phyloP scores from a whole-genome alignment of 2,329 filamentous ascomycete genomes.

The Blastomyces gilchristii region DNA sequence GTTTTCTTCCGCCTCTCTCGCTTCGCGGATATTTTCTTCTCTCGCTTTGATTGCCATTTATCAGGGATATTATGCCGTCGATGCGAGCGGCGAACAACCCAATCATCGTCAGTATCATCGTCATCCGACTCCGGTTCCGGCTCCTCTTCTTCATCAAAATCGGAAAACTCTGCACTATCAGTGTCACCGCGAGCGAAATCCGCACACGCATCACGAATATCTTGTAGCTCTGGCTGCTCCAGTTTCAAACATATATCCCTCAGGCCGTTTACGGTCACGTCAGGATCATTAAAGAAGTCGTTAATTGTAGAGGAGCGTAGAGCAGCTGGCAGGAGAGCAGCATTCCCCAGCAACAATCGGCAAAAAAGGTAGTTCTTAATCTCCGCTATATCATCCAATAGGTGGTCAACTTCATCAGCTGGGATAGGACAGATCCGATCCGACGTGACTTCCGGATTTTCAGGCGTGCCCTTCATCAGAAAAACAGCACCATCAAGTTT shows the following conservation, averaged over 20 bases:
- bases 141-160: constrained; percentile 9
- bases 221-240: constrained; percentile 40
- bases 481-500: constrained; percentile 21
- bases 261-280: constrained; percentile 36
- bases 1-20: not conserved
- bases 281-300: constrained; percentile 35
- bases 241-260: constrained; percentile 41
- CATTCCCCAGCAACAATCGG: constrained; percentile 38
- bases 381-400: constrained; percentile 39
- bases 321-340: constrained; percentile 37
- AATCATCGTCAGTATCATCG: constrained; percentile 10
- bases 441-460: constrained; percentile 23
- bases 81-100: constrained; percentile 21
- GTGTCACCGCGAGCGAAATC: constrained; percentile 36
- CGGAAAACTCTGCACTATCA: constrained; percentile 20
- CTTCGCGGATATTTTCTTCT: constrained; percentile 19
- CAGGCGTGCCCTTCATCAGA: constrained; percentile 18
- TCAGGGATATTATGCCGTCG: constrained; percentile 19
- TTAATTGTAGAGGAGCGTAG: constrained; percentile 32
- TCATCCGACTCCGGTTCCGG: constrained; percentile 14
- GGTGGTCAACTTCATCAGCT: constrained; percentile 35
- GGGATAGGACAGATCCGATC: constrained; percentile 31
- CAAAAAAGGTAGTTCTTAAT: constrained; percentile 44
- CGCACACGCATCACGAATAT: constrained; percentile 43
- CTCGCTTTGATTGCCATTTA: constrained; percentile 25